Evolutionary conservation across 2,329 filamentous ascomycete genomes (phyloP).

Genomic region (Ophiostoma sp.): DNA sequence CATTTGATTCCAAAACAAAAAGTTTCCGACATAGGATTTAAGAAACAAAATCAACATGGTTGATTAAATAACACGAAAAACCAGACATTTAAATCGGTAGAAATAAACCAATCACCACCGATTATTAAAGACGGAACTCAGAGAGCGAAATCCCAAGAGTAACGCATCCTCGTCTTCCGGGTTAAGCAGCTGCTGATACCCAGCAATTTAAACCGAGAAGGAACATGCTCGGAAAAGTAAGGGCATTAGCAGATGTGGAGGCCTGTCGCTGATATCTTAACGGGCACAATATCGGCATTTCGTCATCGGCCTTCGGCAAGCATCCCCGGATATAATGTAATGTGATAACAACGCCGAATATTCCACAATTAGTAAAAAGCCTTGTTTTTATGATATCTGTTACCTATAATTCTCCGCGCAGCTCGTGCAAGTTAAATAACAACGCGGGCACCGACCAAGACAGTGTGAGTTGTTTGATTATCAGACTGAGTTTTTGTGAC

Average conservation of each 20-base stretch:
- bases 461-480: too few relatives aligned
- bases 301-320: neutral
- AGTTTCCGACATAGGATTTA: too few relatives aligned
- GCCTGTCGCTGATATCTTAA: neutral
- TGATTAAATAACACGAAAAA: too few relatives aligned
- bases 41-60: too few relatives aligned
- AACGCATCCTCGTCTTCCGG: neutral
- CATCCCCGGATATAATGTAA: neutral
- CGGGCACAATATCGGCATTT: neutral
- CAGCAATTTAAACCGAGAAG: neutral
- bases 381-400: too few relatives aligned
- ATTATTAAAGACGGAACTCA: neutral
- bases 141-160: neutral
- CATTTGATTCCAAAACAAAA: too few relatives aligned
- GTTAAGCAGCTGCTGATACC: neutral
- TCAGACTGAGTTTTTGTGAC: too few relatives aligned
- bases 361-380: neutral
- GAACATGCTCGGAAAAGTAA: neutral
- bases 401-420: too few relatives aligned
- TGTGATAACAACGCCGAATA: neutral
- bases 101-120: too few relatives aligned
- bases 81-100: too few relatives aligned
- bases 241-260: neutral
- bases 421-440: too few relatives aligned
- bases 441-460: too few relatives aligned